These are phyloP conservation scores for Trifolium dubium DNA, from an alignment of 306 rosid genomes.

Conservation along the genomic window DNA sequence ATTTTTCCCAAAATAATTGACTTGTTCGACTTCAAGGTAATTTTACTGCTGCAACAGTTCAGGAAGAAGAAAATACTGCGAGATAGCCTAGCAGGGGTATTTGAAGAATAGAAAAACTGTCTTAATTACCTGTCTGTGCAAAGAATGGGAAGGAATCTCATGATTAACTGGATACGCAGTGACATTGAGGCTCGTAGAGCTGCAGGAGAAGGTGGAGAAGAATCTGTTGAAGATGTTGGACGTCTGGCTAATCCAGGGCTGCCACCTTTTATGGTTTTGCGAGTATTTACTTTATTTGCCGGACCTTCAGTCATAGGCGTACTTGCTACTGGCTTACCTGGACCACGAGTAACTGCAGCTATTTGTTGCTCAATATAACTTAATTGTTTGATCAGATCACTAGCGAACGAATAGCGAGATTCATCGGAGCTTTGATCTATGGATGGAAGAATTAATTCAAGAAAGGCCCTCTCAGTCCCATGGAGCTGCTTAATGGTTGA, in stretches of 20 bases:
- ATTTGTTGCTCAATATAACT: constrained; percentile 75
- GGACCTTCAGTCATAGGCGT: constrained; percentile 74
- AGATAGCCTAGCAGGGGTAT: constrained; percentile 1
- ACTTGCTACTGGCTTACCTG: constrained; percentile 66
- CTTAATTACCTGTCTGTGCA: constrained; percentile 73
- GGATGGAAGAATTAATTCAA: constrained; percentile 85
- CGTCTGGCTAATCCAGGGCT: constrained; percentile 88
- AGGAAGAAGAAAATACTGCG: constrained; percentile 14
- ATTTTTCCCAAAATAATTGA: background rate
- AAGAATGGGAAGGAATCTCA: constrained; percentile 88
- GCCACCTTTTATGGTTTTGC: constrained; percentile 73
- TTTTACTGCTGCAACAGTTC: constrained; percentile 11
- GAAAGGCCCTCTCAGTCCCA: constrained; percentile 81
- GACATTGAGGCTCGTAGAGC: constrained; percentile 84
- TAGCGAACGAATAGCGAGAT: constrained; percentile 82
- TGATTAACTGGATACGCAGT: constrained; percentile 76
- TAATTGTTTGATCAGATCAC: constrained; percentile 86
- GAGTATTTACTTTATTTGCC: constrained; percentile 67
- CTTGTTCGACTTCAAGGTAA: background rate
- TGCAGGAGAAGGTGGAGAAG: constrained; percentile 72
- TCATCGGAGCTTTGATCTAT: constrained; percentile 93
- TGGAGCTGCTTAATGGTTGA: constrained; percentile 56
- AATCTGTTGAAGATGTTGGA: constrained; percentile 58
- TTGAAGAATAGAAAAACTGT: constrained; percentile 1
- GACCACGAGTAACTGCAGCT: constrained; percentile 65